phyloP scores from a whole-genome alignment of 1,139 yeast genomes.

The Saccharomyces hybrid region DNA sequence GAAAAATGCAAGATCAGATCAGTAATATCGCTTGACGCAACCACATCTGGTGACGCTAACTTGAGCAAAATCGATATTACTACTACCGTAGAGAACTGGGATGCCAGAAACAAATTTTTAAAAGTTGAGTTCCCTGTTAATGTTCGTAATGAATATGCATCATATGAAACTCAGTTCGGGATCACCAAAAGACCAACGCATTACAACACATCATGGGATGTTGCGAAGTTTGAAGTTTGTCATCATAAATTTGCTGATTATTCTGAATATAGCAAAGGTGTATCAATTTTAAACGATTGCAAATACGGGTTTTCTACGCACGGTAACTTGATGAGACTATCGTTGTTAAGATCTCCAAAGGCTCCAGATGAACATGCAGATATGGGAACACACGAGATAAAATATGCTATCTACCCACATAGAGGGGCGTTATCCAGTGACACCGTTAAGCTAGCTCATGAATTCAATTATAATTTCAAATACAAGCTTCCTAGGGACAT shows the following conservation, averaged over 20 bases:
- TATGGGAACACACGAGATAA: conserved; percentile 79
- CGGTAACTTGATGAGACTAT: conserved; percentile 79
- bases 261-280: conserved; percentile 81
- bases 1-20: conserved; percentile 53
- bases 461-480: conserved; percentile 58
- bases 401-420: conserved; percentile 82
- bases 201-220: conserved; percentile 91
- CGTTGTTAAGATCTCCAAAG: conserved; percentile 76
- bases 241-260: conserved; percentile 91
- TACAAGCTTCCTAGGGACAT: conserved; percentile 43
- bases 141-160: conserved; percentile 64
- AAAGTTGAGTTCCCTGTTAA: conserved; percentile 94
- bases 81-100: conserved; percentile 65
- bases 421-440: conserved; percentile 51
- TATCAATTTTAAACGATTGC: conserved; percentile 69
- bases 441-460: conserved; percentile 68
- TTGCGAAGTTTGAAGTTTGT: conserved; percentile 92
- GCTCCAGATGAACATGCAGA: conserved; percentile 94
- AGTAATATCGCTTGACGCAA: conserved; percentile 61
- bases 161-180: conserved; percentile 91
- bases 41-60: conserved; percentile 30
- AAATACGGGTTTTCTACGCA: conserved; percentile 91
- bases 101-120: conserved; percentile 76
- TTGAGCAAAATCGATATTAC: conserved; percentile 44
- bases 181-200: conserved; percentile 87